These are phyloP conservation scores for Populus euphratica DNA, from an alignment of 345 rosid genomes.

Conservation along the genomic window DNA sequence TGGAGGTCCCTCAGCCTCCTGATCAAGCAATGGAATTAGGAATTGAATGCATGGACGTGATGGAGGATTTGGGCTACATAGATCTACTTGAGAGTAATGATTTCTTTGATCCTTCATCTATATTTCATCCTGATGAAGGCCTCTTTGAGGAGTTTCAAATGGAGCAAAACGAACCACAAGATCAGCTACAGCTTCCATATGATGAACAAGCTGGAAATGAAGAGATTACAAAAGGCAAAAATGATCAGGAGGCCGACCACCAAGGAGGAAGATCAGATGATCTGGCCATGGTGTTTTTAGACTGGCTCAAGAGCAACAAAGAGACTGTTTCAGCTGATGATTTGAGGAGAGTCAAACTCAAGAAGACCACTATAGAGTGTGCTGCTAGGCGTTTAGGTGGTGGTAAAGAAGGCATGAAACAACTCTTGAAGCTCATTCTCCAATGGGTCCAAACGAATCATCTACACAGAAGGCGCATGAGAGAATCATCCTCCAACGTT, in stretches of 20 bases:
- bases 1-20: slow-evolving; percentile 46
- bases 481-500: slow-evolving; percentile 22
- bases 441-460: slow-evolving; percentile 96
- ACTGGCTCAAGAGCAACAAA: slow-evolving; percentile 84
- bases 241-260: slow-evolving; percentile 1
- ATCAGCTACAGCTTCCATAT: neutral
- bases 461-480: slow-evolving; percentile 52
- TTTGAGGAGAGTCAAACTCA: slow-evolving; percentile 77
- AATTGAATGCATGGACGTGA: slow-evolving; percentile 60
- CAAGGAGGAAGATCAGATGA: slow-evolving; percentile 50
- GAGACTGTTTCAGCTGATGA: slow-evolving; percentile 90
- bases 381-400: slow-evolving; percentile 88
- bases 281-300: slow-evolving; percentile 71
- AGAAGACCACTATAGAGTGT: slow-evolving; percentile 86
- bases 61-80: slow-evolving; percentile 81
- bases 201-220: neutral
- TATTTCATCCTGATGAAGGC: slow-evolving; percentile 48
- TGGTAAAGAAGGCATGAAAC: slow-evolving; percentile 88
- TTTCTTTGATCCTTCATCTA: slow-evolving; percentile 64
- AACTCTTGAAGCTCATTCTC: slow-evolving; percentile 83
- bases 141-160: slow-evolving; percentile 28
- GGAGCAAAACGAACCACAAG: slow-evolving; percentile 2
- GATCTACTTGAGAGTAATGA: slow-evolving; percentile 72
- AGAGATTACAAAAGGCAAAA: slow-evolving; percentile 2
- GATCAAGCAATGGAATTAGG: slow-evolving; percentile 34